A percentile compares a stretch with the other conserved stretches of the same genome.
Evolutionary conservation across 768 basidiomycete genomes (phyloP).

Genomic region (Lanmaoa rubissima): DNA sequence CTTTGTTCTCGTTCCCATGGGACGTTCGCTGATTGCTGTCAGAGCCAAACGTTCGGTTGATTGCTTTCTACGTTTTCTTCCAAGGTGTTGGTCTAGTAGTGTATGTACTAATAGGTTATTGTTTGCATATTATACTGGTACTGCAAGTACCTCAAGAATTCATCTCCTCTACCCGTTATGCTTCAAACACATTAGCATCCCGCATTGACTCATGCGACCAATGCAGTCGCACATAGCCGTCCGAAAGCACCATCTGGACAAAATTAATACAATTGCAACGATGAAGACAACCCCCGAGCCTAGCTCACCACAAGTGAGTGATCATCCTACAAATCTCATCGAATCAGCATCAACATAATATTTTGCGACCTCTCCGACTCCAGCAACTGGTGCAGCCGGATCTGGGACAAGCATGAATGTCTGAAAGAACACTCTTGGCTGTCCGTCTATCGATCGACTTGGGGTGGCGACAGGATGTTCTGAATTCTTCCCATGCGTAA

Average conservation of each 20-base stretch:
- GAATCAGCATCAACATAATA: conserved; percentile 81
- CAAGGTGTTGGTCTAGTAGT: background rate
- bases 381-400: conserved; percentile 57
- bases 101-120: conserved; percentile 13
- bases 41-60: conserved; percentile 92
- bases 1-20: conserved; percentile 16
- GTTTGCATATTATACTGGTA: conserved; percentile 1
- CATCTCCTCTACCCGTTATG: background rate
- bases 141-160: background rate
- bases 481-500: conserved; percentile 64
- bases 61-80: background rate
- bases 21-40: conserved; percentile 17
- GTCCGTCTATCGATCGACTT: conserved; percentile 60
- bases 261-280: background rate
- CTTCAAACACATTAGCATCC: background rate
- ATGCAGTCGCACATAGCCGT: background rate
- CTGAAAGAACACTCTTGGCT: conserved; percentile 83
- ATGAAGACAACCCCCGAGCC: background rate
- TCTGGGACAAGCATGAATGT: conserved; percentile 85
- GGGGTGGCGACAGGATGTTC: conserved; percentile 53
- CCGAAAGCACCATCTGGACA: background rate
- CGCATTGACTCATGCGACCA: background rate
- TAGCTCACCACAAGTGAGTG: background rate
- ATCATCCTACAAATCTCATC: conserved; percentile 77
- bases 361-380: conserved; percentile 72